phyloP scores from a whole-genome alignment of 2,329 filamentous ascomycete genomes.

The Fusarium setosum region DNA sequence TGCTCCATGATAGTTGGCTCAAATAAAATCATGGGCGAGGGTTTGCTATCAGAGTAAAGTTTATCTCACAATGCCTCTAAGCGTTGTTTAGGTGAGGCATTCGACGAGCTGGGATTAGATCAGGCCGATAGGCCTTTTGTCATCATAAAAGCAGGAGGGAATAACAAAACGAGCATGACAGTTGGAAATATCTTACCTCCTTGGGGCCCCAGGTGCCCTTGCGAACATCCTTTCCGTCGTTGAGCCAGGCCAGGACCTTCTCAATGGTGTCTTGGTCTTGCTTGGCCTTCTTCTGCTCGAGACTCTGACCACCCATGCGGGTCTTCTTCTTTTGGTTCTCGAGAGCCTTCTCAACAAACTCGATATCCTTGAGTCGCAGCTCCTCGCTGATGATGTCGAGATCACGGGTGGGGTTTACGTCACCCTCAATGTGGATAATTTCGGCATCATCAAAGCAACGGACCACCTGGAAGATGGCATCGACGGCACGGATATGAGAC shows the following conservation, averaged over 20 bases:
- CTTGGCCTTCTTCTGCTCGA: constrained; percentile 98
- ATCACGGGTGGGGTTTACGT: constrained; percentile 95
- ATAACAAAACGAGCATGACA: constrained; percentile 16
- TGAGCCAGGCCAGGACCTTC: constrained; percentile 85
- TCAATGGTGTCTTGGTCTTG: constrained; percentile 95
- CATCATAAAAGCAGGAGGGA: constrained; percentile 76
- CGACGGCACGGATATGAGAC: constrained; percentile 97
- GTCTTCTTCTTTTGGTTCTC: constrained; percentile 96
- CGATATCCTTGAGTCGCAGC: constrained; percentile 96
- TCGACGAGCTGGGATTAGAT: constrained; percentile 99
- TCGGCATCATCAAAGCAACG: constrained; percentile 98
- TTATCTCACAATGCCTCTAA: constrained; percentile 89
- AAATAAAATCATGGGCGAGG: constrained; percentile 8
- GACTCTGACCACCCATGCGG: constrained; percentile 88
- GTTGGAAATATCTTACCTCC: constrained; percentile 76
- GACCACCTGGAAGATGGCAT: constrained; percentile 97
- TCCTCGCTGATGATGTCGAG: constrained; percentile 97
- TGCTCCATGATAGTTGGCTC: constrained; percentile 9
- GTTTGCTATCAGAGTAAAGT: constrained; percentile 72
- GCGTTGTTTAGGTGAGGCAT: constrained; percentile 79
- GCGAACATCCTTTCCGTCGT: constrained; percentile 92
- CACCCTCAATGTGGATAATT: constrained; percentile 99
- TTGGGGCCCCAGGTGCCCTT: constrained; percentile 91
- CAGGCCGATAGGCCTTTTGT: constrained; percentile 96
- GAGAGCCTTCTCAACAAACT: constrained; percentile 96